phyloP scores from a whole-genome alignment of 2,329 filamentous ascomycete genomes.

The Cytospora paraplurivora region DNA sequence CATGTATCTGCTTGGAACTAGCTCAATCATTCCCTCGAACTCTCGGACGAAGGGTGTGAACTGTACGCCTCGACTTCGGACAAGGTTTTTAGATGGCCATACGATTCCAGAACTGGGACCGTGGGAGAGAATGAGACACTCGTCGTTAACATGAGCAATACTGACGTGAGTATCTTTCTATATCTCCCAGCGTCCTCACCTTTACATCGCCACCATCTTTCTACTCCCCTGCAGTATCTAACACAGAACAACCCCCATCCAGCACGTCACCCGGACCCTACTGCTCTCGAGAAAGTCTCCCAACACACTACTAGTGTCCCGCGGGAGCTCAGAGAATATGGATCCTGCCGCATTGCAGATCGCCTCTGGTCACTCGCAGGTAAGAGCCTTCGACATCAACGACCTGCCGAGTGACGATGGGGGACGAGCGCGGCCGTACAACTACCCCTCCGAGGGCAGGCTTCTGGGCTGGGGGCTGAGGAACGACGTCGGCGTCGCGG shows the following conservation, averaged over 20 bases:
- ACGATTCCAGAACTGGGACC: conserved; percentile 56
- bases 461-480: conserved; percentile 66
- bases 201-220: not conserved
- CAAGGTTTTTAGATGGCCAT: conserved; percentile 66
- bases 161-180: conserved; percentile 41
- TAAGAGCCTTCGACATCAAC: conserved; percentile 59
- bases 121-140: conserved; percentile 52
- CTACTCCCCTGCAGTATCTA: not conserved
- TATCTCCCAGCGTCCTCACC: not conserved
- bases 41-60: conserved; percentile 54
- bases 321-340: conserved; percentile 65
- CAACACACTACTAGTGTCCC: conserved; percentile 63
- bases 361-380: conserved; percentile 63
- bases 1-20: conserved; percentile 30
- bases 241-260: not conserved
- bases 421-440: conserved; percentile 36
- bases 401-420: conserved; percentile 33
- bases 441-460: conserved; percentile 51
- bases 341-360: conserved; percentile 56
- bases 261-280: conserved; percentile 67
- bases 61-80: conserved; percentile 60
- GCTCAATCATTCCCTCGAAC: conserved; percentile 59
- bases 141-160: conserved; percentile 62
- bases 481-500: conserved; percentile 68
- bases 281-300: conserved; percentile 58